phyloP scores from a whole-genome alignment of 2,329 filamentous ascomycete species.

The Sporothrix humicola region DNA sequence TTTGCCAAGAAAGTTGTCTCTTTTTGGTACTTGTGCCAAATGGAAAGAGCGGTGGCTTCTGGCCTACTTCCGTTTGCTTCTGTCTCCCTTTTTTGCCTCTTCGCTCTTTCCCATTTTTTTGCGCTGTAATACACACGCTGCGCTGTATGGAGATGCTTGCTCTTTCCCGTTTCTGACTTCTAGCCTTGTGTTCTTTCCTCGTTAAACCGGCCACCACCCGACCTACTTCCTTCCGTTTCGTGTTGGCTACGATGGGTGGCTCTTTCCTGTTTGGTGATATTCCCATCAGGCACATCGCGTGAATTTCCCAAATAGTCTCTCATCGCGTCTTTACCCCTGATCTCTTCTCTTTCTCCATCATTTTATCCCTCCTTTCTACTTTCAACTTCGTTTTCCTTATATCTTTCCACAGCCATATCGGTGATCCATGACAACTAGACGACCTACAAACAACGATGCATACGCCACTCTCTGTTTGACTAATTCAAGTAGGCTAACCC shows the following conservation, averaged over 20 bases:
- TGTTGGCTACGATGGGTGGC: neutral
- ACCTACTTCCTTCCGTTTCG: neutral
- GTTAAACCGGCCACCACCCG: neutral
- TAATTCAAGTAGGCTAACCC: neutral
- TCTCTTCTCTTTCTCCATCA: neutral
- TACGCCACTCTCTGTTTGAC: too few relatives aligned
- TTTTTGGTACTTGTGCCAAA: conserved; percentile 12
- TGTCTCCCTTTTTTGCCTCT: neutral
- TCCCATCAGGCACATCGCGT: neutral
- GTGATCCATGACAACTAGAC: neutral
- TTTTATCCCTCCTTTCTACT: neutral
- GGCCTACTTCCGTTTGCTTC: neutral
- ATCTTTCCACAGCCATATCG: neutral
- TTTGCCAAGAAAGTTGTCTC: conserved; percentile 6
- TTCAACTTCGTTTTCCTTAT: neutral
- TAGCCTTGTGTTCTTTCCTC: neutral
- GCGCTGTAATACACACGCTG: too few relatives aligned
- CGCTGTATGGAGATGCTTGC: neutral
- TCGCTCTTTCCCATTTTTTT: neutral
- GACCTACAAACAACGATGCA: too few relatives aligned
- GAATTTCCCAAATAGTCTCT: neutral
- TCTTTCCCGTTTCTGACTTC: neutral
- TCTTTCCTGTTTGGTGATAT: conserved; percentile 19
- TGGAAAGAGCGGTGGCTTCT: neutral
- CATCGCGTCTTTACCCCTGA: neutral